A percentile compares a stretch with the other conserved stretches of the same genome.
These are phyloP conservation scores for Coemansia sp. DNA, from an alignment of 192 early-diverging fungal genomes.

Conservation along the genomic window DNA sequence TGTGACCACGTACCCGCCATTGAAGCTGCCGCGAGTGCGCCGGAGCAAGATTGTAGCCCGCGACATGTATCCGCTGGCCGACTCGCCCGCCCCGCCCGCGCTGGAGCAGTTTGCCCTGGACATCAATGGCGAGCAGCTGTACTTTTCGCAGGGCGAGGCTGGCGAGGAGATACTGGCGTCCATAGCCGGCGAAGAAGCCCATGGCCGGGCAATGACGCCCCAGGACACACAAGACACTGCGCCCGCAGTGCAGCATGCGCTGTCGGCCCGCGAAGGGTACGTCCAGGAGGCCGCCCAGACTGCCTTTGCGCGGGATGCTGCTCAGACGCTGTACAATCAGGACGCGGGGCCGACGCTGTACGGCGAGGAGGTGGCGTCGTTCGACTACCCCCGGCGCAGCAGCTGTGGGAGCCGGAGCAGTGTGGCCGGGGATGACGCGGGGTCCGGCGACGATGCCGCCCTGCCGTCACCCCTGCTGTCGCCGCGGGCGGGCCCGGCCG, in stretches of 20 bases:
- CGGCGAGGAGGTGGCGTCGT: slow-evolving; percentile 1
- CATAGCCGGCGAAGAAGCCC: not conserved
- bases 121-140: slow-evolving; percentile 64
- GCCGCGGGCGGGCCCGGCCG: slow-evolving; percentile 25
- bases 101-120: slow-evolving; percentile 79
- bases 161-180: slow-evolving; percentile 23
- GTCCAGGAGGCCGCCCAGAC: too few species aligned
- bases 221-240: slow-evolving; percentile 39
- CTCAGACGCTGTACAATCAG: slow-evolving; percentile 3
- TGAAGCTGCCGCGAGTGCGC: slow-evolving; percentile 56
- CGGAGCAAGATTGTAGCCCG: slow-evolving; percentile 53
- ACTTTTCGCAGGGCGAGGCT: slow-evolving; percentile 50
- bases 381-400: slow-evolving; percentile 15
- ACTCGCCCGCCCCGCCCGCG: slow-evolving; percentile 66
- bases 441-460: slow-evolving; percentile 9
- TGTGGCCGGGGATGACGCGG: slow-evolving; percentile 2
- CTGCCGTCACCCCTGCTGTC: slow-evolving; percentile 42
- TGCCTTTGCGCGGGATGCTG: too few species aligned
- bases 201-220: slow-evolving; percentile 39
- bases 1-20: slow-evolving; percentile 73
- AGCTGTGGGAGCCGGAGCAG: slow-evolving; percentile 2
- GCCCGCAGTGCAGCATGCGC: too few species aligned
- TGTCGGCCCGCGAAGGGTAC: too few species aligned
- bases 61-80: slow-evolving; percentile 65
- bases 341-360: not conserved